Conservation (phyloP, 2,329 filamentous ascomycete species). For the Elsinoe batatas region DNA sequence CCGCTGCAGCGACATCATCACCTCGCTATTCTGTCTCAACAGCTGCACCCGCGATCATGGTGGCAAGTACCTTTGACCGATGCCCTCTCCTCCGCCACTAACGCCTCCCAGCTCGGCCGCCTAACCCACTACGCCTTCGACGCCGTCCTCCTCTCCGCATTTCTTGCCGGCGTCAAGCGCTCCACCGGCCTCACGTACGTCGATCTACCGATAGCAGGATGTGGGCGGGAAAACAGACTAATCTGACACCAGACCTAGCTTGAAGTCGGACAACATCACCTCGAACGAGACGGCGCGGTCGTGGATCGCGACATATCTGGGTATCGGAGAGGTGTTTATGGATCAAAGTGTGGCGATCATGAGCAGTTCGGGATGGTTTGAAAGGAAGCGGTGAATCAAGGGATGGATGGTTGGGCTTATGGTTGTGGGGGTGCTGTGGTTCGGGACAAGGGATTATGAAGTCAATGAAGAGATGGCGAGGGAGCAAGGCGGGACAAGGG, state of each 20-base stretch:
- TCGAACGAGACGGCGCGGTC: constrained; percentile 41
- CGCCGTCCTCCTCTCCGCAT: constrained; percentile 87
- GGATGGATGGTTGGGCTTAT: not conserved
- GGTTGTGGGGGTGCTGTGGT: not conserved
- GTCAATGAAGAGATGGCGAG: not conserved
- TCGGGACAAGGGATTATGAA: not conserved
- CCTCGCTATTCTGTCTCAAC: no score
- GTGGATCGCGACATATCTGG: constrained; percentile 89
- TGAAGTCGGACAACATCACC: constrained; percentile 76
- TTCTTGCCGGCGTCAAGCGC: constrained; percentile 93
- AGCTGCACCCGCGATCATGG: constrained; percentile 7
- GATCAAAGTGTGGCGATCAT: constrained; percentile 91
- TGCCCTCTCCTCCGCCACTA: constrained; percentile 52
- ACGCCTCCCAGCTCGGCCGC: constrained; percentile 75
- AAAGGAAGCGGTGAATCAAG: constrained; percentile 63
- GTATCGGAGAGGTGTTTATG: constrained; percentile 95
- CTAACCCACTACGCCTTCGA: constrained; percentile 94
- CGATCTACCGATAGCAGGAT: constrained; percentile 13
- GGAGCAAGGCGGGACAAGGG: not conserved
- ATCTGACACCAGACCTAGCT: constrained; percentile 55
- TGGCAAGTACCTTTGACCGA: constrained; percentile 1
- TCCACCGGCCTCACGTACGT: constrained; percentile 97
- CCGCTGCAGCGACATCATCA: no score
- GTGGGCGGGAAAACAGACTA: constrained; percentile 12
- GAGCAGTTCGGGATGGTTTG: constrained; percentile 80